Evolutionary conservation across 225 moss, liverwort and hornwort species (phyloP).

Genomic region (Pseudisothecium myosuroides): DNA sequence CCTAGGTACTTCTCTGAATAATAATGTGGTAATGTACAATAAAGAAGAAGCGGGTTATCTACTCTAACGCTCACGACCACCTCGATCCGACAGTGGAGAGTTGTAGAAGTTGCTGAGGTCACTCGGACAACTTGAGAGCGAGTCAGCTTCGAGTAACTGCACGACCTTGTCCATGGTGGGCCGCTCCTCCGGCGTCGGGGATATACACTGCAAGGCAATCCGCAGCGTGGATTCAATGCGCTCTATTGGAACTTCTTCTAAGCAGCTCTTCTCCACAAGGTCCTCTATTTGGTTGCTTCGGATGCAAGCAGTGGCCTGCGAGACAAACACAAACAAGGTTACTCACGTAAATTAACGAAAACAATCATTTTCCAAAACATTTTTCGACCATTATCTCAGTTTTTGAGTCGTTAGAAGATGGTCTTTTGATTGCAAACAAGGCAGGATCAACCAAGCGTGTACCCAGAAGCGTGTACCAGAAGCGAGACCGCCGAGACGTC

Average conservation of each 20-base stretch:
- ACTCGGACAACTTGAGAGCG: conserved; percentile 71
- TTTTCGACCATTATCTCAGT: too few species aligned
- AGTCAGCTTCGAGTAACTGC: conserved; percentile 59
- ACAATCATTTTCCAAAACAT: neutral
- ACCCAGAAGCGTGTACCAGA: neutral
- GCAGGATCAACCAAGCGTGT: neutral
- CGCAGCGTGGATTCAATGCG: conserved; percentile 60
- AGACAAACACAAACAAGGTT: neutral
- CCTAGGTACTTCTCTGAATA: neutral
- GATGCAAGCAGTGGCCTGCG: conserved; percentile 34
- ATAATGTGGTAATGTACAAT: conserved; percentile 5
- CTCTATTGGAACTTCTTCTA: conserved; percentile 27
- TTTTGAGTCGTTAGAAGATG: neutral
- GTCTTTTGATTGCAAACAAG: neutral
- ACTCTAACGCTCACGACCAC: conserved; percentile 18
- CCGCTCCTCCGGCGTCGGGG: conserved; percentile 54
- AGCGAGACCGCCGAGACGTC: neutral
- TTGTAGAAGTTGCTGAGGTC: conserved; percentile 49
- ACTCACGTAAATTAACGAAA: neutral
- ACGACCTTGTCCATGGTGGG: conserved; percentile 81
- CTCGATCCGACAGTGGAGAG: conserved; percentile 32
- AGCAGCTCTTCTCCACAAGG: conserved; percentile 13
- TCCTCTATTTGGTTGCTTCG: conserved; percentile 10
- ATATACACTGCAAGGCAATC: conserved; percentile 61
- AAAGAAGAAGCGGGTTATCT: neutral